Base-by-base conservation (phyloP, 1,284 basidiomycete species). In the Acaromyces ingoldii region DNA sequence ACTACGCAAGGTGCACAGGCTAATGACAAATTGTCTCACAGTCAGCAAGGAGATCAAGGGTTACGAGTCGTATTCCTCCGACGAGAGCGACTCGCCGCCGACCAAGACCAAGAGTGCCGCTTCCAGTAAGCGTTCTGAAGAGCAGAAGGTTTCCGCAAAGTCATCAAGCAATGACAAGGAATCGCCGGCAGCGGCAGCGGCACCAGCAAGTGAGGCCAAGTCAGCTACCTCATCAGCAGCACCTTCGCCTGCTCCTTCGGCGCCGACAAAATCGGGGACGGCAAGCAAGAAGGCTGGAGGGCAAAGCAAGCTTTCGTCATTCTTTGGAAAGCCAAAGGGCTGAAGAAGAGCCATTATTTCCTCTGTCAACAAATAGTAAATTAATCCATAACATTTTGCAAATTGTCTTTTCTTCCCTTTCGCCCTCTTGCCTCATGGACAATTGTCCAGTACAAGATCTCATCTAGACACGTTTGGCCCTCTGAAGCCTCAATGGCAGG, bases 51-150 rank as follows among this genome's bases (percentile, higher is more conserved):
- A 62, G 34, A 48, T 63, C n/a, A 64, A 71, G 41, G 62, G 58
- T 51, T 68, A 67, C 40, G 70, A 70, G 40, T 67, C 66, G 11
- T 64, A 65, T 36, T 62, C 61, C 2, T 63, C 65, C 1, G 64
- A 68, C 17, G 66, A 68, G 50, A 60, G 58, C 19, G 61, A 63
- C 46, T 54, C 24, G 49, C 53, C 13, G 36, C 42, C 1, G 55
- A 49, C 56, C 11, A 63, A 63, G 34, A 36, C 55, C 1, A 49
- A 30, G 26, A n/a, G 15, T 9, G 10, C 19, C 24, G 42, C 22
- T n/a, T 13, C 10, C 10, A 33, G 31, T n/a, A n/a, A n/a, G n/a
- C n/a, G n/a, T n/a, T n/a, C n/a, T n/a, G n/a, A 6, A 13, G 6
- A 6, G 10, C 13, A 17, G 30, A 48, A 37, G 17, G 43, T 3